Evolutionary conservation across 495 filamentous ascomycete genomes (phyloP).

Genomic region (Penicillium crystallinum): DNA sequence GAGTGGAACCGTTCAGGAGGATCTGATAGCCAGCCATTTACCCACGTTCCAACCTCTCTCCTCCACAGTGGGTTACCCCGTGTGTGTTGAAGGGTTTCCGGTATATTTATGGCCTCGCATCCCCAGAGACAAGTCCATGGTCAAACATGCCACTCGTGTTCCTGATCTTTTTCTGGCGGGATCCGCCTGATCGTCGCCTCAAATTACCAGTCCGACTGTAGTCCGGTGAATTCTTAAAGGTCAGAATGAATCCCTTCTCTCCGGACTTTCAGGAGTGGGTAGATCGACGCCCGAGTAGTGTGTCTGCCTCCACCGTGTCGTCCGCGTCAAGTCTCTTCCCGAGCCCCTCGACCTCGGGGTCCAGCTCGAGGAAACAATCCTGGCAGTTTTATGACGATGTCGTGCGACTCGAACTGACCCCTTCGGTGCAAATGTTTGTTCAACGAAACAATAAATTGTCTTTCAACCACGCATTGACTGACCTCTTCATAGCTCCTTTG

Average conservation of each 20-base stretch:
- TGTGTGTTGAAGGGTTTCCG: too few relatives aligned
- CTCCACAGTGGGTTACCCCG: too few relatives aligned
- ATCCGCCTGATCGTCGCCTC: constrained; percentile 17
- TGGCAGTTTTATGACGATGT: constrained; percentile 35
- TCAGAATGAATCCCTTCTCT: constrained; percentile 23
- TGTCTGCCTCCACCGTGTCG: constrained; percentile 38
- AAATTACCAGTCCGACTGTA: background rate
- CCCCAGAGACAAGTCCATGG: background rate
- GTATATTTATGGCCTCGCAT: background rate
- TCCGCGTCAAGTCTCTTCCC: constrained; percentile 34
- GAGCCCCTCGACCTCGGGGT: constrained; percentile 28
- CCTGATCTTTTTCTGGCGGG: constrained; percentile 17
- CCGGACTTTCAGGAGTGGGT: constrained; percentile 35
- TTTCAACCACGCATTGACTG: background rate
- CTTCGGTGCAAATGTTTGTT: constrained; percentile 39
- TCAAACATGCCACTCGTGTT: constrained; percentile 5
- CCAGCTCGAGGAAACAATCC: constrained; percentile 31
- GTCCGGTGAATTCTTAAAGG: background rate
- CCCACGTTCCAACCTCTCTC: constrained; percentile 26
- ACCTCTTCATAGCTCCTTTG: constrained; percentile 30
- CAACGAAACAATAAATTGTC: too few relatives aligned
- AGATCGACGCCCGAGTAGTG: constrained; percentile 33
- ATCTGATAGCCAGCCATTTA: constrained; percentile 32
- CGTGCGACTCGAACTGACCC: constrained; percentile 31
- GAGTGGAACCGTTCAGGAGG: constrained; percentile 9